Evolutionary conservation across 148 eudicot genomes (phyloP).

Genomic region (Beta vulgaris): DNA sequence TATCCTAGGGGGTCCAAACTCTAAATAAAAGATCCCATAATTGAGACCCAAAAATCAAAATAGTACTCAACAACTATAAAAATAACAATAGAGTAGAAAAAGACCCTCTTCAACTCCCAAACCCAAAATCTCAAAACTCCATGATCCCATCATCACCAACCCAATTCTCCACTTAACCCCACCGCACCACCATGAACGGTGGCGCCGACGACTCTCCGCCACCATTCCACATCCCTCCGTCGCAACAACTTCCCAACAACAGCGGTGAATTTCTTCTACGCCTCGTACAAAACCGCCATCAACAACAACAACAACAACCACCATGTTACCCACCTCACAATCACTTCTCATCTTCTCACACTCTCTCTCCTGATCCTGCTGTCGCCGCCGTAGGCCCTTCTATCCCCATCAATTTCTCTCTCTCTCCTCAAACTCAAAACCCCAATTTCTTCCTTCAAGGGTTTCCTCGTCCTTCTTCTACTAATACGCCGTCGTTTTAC

Average conservation of each 20-base stretch:
- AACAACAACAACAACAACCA: conserved; percentile 27
- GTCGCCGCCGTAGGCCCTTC: conserved; percentile 75
- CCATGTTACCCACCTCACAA: conserved; percentile 16
- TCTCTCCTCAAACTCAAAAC: conserved; percentile 26
- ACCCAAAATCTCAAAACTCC: neutral
- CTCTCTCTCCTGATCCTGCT: conserved; percentile 54
- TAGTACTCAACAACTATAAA: too few relatives aligned
- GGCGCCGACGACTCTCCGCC: conserved; percentile 19
- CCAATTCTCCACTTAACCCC: neutral
- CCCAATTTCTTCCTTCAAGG: conserved; percentile 40
- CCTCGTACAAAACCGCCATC: conserved; percentile 45
- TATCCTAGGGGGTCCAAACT: neutral
- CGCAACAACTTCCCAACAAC: conserved; percentile 31
- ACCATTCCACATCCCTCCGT: neutral
- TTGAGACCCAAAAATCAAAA: too few relatives aligned
- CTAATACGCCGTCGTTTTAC: conserved; percentile 28
- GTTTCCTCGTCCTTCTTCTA: conserved; percentile 35
- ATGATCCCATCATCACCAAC: conserved; percentile 6
- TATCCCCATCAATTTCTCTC: conserved; percentile 18
- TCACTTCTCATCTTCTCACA: conserved; percentile 21
- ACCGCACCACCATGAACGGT: conserved; percentile 26
- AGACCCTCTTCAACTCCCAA: too few relatives aligned
- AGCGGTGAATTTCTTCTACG: conserved; percentile 70
- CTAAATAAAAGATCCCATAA: neutral
- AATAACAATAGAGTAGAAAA: neutral